Percentiles rank a stretch among this genome's conserved stretches.
Evolutionary conservation across 75 land plant species (phyloP).

Genomic region (Adiantum capillusveneris): DNA sequence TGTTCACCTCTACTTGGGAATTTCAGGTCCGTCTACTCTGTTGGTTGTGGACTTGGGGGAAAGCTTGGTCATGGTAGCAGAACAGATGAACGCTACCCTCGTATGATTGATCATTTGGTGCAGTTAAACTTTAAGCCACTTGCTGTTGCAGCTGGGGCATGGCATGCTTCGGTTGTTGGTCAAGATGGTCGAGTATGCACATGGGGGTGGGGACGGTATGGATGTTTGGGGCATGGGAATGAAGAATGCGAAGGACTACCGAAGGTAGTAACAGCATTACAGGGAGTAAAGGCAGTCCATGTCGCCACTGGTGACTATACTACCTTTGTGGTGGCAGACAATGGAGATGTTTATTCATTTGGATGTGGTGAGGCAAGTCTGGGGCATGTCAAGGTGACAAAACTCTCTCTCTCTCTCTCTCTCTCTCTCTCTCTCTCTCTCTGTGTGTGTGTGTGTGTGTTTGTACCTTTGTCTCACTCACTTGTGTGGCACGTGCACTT

Average conservation of each 20-base stretch:
- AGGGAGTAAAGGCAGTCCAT: conserved; percentile 67
- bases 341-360: conserved; percentile 79
- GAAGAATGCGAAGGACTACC: conserved; percentile 74
- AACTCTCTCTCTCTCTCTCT: conserved; percentile 4
- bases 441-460: too few relatives aligned
- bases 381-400: conserved; percentile 37
- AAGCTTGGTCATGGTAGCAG: conserved; percentile 83
- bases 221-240: conserved; percentile 85
- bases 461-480: too few relatives aligned
- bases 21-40: conserved; percentile 84
- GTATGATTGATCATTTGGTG: conserved; percentile 61
- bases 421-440: too few relatives aligned
- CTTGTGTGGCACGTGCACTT: too few relatives aligned
- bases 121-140: conserved; percentile 58
- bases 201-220: conserved; percentile 95
- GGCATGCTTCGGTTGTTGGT: conserved; percentile 93
- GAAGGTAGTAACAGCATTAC: conserved; percentile 68
- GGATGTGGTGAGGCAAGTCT: conserved; percentile 84
- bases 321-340: conserved; percentile 73
- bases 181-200: conserved; percentile 82
- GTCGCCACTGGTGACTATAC: conserved; percentile 91
- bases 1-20: not conserved
- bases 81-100: conserved; percentile 65
- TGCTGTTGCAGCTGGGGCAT: conserved; percentile 81
- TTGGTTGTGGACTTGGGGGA: conserved; percentile 91